These are phyloP conservation scores for Pseudoscleropodium purum DNA, from an alignment of 225 moss, liverwort and hornwort genomes.

Conservation along the genomic window DNA sequence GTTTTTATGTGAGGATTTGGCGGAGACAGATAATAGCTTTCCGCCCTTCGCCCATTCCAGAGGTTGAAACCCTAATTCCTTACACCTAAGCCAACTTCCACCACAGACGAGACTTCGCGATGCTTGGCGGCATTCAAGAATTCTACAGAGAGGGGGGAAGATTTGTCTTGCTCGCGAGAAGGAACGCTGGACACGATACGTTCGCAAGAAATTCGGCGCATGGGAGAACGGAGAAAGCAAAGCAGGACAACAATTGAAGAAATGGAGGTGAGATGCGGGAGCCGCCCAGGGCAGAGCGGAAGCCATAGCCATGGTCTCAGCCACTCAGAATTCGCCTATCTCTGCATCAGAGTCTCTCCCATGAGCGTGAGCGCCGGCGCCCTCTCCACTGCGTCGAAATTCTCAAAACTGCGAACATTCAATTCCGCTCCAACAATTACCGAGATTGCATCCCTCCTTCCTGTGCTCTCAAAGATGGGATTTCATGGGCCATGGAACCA, in stretches of 20 bases:
- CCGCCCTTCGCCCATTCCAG: constrained; percentile 1
- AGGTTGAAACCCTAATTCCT: constrained; percentile 12
- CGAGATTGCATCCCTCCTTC: background rate
- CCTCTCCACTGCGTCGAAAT: background rate
- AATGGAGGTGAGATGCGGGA: constrained; percentile 9
- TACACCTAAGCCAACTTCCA: background rate
- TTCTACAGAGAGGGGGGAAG: background rate
- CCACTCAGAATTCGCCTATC: background rate
- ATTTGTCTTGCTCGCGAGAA: background rate
- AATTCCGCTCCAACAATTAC: background rate
- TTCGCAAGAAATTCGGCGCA: background rate
- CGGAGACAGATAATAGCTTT: background rate
- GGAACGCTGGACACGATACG: background rate
- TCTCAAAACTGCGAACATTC: background rate
- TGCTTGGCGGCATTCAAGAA: background rate
- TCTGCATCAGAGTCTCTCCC: background rate
- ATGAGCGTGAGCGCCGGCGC: background rate
- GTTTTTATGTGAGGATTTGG: background rate
- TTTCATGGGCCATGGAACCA: background rate
- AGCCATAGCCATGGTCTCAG: constrained; percentile 23
- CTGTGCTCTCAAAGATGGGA: background rate
- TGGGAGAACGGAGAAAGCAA: constrained; percentile 1
- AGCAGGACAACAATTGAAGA: constrained; percentile 18
- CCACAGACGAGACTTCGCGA: background rate
- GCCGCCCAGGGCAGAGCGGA: constrained; percentile 17